Conservation (phyloP, 306 rosid species). For the Pyrus pyrifolia region DNA sequence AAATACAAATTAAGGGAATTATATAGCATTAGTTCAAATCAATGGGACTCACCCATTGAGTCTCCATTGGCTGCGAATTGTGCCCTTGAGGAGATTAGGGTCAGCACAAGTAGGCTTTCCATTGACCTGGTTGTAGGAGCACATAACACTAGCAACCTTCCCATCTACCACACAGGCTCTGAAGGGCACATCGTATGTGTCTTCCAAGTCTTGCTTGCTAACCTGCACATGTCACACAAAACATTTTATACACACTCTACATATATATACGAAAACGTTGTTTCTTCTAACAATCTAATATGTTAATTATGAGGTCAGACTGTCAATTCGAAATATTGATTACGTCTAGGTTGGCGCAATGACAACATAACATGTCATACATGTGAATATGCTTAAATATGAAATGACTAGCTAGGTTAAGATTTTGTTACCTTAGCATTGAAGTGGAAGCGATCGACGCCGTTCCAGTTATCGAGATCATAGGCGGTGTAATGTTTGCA, state of each 20-base stretch:
- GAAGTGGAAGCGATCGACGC: constrained; percentile 72
- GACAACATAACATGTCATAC: not conserved
- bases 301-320: not conserved
- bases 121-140: constrained; percentile 94
- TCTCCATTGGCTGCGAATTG: constrained; percentile 74
- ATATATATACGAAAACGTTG: not conserved
- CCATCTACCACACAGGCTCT: constrained; percentile 79
- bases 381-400: not conserved
- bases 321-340: not conserved
- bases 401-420: not conserved
- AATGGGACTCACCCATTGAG: constrained; percentile 60
- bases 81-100: constrained; percentile 61
- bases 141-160: constrained; percentile 87
- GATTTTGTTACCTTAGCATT: constrained; percentile 58
- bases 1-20: not conserved
- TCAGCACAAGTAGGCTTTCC: constrained; percentile 97
- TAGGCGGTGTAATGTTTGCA: constrained; percentile 94
- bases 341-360: not conserved
- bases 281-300: too few species aligned
- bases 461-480: constrained; percentile 90
- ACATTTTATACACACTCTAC: too few species aligned
- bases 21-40: too few species aligned
- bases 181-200: constrained; percentile 82
- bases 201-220: constrained; percentile 75
- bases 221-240: constrained; percentile 31